These are phyloP conservation scores for Agastache rugosa DNA, from an alignment of 257 asterid species.

Conservation along the genomic window DNA sequence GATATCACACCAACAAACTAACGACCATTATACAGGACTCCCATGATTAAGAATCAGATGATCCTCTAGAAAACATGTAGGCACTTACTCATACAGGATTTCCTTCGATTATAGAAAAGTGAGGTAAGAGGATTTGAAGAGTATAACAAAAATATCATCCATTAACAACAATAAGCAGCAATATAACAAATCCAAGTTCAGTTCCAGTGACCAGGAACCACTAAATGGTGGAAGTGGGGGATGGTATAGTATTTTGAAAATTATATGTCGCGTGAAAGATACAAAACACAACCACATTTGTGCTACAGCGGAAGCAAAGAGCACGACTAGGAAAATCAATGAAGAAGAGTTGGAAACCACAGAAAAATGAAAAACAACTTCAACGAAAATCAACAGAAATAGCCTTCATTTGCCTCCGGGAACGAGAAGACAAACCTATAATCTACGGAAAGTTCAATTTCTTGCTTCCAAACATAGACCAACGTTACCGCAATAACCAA, in stretches of 20 bases:
- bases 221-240: neutral
- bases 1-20: neutral
- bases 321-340: neutral
- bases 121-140: neutral
- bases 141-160: neutral
- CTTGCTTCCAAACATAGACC: constrained; percentile 3
- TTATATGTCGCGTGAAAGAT: neutral
- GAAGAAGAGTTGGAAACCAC: neutral
- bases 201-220: neutral
- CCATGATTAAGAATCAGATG: neutral
- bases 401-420: constrained; percentile 2
- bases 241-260: too few species aligned
- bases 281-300: neutral
- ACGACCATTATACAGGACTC: neutral
- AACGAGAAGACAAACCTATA: neutral
- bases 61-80: constrained; percentile 1
- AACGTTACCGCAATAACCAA: neutral
- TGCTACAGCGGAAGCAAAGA: neutral
- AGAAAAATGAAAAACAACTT: neutral
- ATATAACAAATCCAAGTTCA: neutral
- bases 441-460: neutral
- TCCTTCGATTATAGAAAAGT: neutral
- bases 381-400: neutral
- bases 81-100: neutral
- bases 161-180: constrained; percentile 18